Evolutionary conservation across 75 land plant species (phyloP).

Genomic region (Ceratopteris richardii): DNA sequence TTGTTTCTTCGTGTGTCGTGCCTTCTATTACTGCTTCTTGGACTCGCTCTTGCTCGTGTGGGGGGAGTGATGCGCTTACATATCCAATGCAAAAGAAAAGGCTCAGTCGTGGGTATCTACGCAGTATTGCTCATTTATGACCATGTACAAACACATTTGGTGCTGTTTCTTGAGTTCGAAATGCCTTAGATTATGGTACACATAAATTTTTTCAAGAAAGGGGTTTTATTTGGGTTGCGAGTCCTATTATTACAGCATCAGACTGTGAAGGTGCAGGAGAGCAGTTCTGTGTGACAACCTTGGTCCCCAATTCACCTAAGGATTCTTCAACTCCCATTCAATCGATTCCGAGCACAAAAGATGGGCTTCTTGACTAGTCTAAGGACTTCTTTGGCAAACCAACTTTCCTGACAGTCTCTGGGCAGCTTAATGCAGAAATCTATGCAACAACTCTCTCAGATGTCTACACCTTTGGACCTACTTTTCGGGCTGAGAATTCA

Average conservation of each 20-base stretch:
- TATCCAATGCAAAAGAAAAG: conserved; percentile 65
- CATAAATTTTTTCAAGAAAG: conserved; percentile 64
- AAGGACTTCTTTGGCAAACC: conserved; percentile 54
- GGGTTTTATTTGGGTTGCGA: conserved; percentile 61
- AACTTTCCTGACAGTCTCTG: conserved; percentile 47
- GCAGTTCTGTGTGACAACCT: conserved; percentile 61
- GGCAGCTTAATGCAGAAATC: conserved; percentile 74
- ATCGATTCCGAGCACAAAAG: conserved; percentile 13
- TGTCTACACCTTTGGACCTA: conserved; percentile 86
- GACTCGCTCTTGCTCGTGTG: too few relatives aligned
- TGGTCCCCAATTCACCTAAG: conserved; percentile 25
- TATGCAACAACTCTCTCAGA: conserved; percentile 68
- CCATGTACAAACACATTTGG: conserved; percentile 72
- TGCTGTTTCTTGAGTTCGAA: conserved; percentile 58
- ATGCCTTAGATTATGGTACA: conserved; percentile 46
- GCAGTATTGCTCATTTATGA: conserved; percentile 55
- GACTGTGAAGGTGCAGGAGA: conserved; percentile 32
- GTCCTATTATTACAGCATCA: conserved; percentile 67
- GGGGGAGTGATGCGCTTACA: conserved; percentile 38
- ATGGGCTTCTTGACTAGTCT: conserved; percentile 27
- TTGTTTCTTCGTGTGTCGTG: too few relatives aligned
- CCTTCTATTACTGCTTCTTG: too few relatives aligned
- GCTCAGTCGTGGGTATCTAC: conserved; percentile 41
- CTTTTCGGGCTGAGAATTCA: conserved; percentile 53
- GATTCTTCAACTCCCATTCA: conserved; percentile 18